phyloP scores from a whole-genome alignment of 2,329 filamentous ascomycete genomes.

The Botrytis tulipae region DNA sequence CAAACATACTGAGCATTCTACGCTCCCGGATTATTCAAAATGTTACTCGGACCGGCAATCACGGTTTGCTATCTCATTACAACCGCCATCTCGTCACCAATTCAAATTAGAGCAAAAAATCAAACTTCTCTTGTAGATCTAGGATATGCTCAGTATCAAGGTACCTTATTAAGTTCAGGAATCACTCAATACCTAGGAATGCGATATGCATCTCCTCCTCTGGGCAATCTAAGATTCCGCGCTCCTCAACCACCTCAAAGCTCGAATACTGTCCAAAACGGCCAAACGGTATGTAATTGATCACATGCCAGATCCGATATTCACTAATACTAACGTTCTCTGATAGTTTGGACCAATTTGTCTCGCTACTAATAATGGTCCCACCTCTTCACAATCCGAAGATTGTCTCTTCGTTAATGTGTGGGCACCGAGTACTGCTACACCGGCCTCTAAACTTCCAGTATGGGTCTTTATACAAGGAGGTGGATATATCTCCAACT shows the following conservation, averaged over 20 bases:
- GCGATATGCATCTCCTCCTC: slow-evolving; percentile 66
- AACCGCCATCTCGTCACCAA: not conserved
- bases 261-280: not conserved
- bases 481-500: slow-evolving; percentile 47
- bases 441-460: slow-evolving; percentile 45
- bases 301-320: not conserved
- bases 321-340: not conserved
- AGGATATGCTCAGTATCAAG: slow-evolving; percentile 63
- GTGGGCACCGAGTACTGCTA: slow-evolving; percentile 45
- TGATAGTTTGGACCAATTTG: slow-evolving; percentile 22
- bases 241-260: slow-evolving; percentile 30
- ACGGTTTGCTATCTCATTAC: not conserved
- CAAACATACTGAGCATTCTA: not conserved
- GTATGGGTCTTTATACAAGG: slow-evolving; percentile 55
- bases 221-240: slow-evolving; percentile 64
- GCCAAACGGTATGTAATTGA: not conserved
- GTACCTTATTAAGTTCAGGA: slow-evolving; percentile 52
- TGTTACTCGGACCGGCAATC: not conserved
- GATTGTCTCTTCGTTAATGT: slow-evolving; percentile 49
- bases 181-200: slow-evolving; percentile 71
- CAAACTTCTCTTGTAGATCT: slow-evolving; percentile 48
- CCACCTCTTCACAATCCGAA: slow-evolving; percentile 15
- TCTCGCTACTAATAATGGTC: slow-evolving; percentile 5
- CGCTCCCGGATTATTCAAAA: not conserved
- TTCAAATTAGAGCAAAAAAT: not conserved